Evolutionary conservation across 2,329 filamentous ascomycete species (phyloP), one percentile per base, ranked within the genome.

Genomic region (Didymella keratinophila): DNA sequence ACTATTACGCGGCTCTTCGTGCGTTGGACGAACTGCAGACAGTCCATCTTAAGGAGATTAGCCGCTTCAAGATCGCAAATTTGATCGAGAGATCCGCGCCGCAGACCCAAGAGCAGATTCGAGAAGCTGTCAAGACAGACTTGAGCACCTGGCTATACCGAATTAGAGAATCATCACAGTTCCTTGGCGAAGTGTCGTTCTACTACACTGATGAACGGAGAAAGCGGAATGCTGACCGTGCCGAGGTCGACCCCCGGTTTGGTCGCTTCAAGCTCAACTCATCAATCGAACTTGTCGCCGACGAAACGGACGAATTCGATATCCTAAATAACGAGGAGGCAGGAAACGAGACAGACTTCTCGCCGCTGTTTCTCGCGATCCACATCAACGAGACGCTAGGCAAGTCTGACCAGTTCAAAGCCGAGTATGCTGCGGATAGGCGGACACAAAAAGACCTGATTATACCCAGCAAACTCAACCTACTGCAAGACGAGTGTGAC

Each of bases 11-110:
- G 6, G 95, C 95, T 2, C 83, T 99, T 50, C 93, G 96, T 67
- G 94, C 94, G 4, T 83, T 99, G 45, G 95, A 98, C 70, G 95
- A 99, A 74, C 83, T 99, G 39, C 94, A 98, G 74, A 97, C 96
- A 77, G 93, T 99, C 65, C 92, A 98, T 73, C 85, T 99, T 64
- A 93, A 93, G 72, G 95, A 96, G 67, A 92, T 96, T 9, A 96
- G 92, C 1, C 92, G 97, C 65, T 96, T 97, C 78, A 94, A 93
- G 71, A 89, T 99, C 64, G 95, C 95, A 30, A 92, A 96, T 72
- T 87, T 97, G 81, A 98, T 99, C 64, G 94, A 97, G 76, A 93
- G 92, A 68, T 98, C 94, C 0, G 94, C 98, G 30, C 95, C 95
- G 1, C 88, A 91, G 3, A 97, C 93, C 1, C 93, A 97, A 71